Base-by-base conservation (phyloP, 331 rosid genomes). In the Rhamnella rubrinervis region DNA sequence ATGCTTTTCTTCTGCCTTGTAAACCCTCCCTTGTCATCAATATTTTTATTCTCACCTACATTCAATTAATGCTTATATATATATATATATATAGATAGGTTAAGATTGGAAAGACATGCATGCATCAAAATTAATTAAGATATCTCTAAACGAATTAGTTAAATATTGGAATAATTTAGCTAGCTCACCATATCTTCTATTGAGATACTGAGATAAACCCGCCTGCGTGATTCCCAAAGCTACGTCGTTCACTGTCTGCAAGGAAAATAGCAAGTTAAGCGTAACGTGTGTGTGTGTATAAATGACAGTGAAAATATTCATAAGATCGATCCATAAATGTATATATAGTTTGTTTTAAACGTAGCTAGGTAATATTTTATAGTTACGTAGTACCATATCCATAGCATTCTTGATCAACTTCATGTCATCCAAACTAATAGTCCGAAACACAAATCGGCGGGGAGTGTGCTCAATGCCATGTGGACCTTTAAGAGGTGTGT, bases 341-440 rank as follows among this genome's bases (percentile, higher is more conserved):
- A 23, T 23, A 23, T 23, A 23, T 0, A 23, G 23, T 23, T 23
- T 23, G 1, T 23, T 23, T 23, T 23, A 23, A 23, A 23, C 23
- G 23, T 23, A 23, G 23, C 23, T 23, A 23, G 23, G 23, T 23
- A 23, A 23, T 23, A 23, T 23, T 28, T 17, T 31, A 19, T 21
- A 15, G 11, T 1, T 23, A 39, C 10, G 38, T 39, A 44, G 11
- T 44, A 86, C 92, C 87, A 72, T 40, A 47, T 82, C 73, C 85
- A 89, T 72, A 46, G 80, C 82, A 37, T 71, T 63, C 82, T 89
- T 89, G 7, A 89, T 64, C 3, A 86, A 65, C 76, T 86, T 89
- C 55, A 89, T 81, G 12, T 89, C 88, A 35, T 89, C 90, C 80
- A 89, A 55, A 37, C 73, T 78, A 57, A 89, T 70, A 0, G 67